Evolutionary conservation across 1,284 basidiomycete species (phyloP), one percentile per base, ranked within the genome.

Genomic region (Microbotryomycetes sp.): DNA sequence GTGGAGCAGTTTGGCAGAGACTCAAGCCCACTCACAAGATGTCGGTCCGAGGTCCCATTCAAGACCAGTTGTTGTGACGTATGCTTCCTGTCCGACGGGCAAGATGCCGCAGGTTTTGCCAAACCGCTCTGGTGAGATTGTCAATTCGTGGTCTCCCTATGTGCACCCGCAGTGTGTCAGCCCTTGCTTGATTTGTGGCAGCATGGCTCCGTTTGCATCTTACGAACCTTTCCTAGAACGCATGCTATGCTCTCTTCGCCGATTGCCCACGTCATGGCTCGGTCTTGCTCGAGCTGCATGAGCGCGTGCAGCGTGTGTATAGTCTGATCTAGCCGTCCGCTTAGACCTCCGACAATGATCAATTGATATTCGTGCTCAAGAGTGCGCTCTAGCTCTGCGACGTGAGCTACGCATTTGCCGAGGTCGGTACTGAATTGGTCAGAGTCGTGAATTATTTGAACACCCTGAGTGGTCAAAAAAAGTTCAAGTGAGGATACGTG

Each of bases 281-380:
- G 78, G 7, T 73, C 79, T 66, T 79, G 81, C 21, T 89, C 68
- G 0, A 93, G 78, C 74, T 91, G 91, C 77, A 91, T 84, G 3
- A 98, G 76, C 45, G 87, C 82, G 4, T 91, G 88, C 29, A 97
- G 80, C 0, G 90, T 89, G 71, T 97, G 92, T 2, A 94, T 78
- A 0, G 92, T 97, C 73, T 98, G 94, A 73, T 98, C 96, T 3
- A 98, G 79, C 15, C 94, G 83, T 0, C 94, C 96, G 1, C 87
- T 82, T 2, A 98, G 79, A 0, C 94, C 94, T 4, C 94, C 93
- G 2, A 93, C 82, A 52, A 98, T 78, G 53, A 97, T 77, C 15
- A 92, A 79, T 30, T 85, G 82, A 67, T 85, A 83, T 79, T 83
- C 78, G 71, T 41, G 52, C 18, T 50, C 23, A 24, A 49, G 55